Conservation (phyloP, 306 rosid genomes). For the Luffa aegyptiaca region DNA sequence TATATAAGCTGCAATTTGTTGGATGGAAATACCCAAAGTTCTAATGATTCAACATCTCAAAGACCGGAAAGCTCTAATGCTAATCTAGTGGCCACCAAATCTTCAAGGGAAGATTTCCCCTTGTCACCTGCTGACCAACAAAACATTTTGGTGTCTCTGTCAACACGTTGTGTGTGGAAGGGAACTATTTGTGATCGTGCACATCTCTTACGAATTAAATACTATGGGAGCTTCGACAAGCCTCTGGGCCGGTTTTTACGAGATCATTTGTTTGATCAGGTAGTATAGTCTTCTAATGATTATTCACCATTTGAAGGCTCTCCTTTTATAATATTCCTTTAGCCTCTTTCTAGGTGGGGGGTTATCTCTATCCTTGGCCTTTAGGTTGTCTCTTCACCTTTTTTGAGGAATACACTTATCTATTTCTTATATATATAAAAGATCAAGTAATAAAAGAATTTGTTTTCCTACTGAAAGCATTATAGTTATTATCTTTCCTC, state of each 20-base stretch:
- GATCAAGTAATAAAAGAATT: conserved; percentile 49
- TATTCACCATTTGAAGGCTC: neutral
- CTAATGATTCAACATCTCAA: conserved; percentile 25
- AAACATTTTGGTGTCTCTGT: conserved; percentile 90
- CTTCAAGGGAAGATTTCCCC: conserved; percentile 65
- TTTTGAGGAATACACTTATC: neutral
- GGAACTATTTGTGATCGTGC: conserved; percentile 96
- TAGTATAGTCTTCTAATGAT: conserved; percentile 14
- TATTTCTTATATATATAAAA: neutral
- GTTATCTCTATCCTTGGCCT: neutral
- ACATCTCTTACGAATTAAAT: conserved; percentile 87
- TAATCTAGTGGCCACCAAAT: conserved; percentile 24
- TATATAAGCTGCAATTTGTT: conserved; percentile 7
- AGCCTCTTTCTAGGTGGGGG: neutral
- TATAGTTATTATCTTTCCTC: neutral
- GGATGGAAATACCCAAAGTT: conserved; percentile 24
- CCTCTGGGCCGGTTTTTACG: conserved; percentile 84
- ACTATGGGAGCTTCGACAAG: conserved; percentile 89
- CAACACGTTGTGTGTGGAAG: conserved; percentile 96
- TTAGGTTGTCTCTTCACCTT: neutral
- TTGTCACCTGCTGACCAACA: conserved; percentile 87
- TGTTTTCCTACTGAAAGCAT: neutral
- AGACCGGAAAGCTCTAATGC: conserved; percentile 20
- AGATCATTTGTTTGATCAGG: conserved; percentile 96
- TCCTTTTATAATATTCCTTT: neutral